A percentile compares a stretch with the other conserved stretches of the same genome.
phyloP scores from a whole-genome alignment of 1,284 basidiomycete species.

The Tilletia walkeri region DNA sequence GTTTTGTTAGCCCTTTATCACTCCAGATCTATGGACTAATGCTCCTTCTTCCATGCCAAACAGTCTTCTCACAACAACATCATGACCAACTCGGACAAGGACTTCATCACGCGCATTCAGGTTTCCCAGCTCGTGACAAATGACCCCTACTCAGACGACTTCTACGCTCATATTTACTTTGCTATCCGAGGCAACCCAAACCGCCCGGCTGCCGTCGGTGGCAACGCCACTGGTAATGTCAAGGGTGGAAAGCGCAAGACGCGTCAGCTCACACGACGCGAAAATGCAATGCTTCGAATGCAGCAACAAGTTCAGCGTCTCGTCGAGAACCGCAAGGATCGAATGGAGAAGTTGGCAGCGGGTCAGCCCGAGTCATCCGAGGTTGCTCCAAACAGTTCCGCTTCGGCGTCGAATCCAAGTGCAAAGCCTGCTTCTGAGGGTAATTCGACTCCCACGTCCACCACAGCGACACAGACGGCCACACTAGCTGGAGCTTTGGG shows the following conservation, averaged over 20 bases:
- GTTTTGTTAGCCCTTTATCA: background rate
- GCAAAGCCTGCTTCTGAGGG: background rate
- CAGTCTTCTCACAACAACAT: constrained; percentile 86
- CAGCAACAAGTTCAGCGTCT: constrained; percentile 95
- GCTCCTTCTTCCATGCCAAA: constrained; percentile 60
- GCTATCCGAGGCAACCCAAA: constrained; percentile 69
- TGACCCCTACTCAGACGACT: constrained; percentile 96
- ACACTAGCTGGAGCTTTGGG: constrained; percentile 89
- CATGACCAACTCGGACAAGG: constrained; percentile 98
- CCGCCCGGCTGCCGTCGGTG: constrained; percentile 20
- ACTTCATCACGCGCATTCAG: constrained; percentile 98
- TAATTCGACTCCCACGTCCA: background rate
- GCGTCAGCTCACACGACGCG: constrained; percentile 59
- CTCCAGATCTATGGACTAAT: background rate
- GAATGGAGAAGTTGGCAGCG: constrained; percentile 48
- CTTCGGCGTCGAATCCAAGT: too few species aligned
- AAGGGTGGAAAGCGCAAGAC: constrained; percentile 26
- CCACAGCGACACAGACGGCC: constrained; percentile 59
- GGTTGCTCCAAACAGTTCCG: too few species aligned
- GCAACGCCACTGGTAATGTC: constrained; percentile 12
- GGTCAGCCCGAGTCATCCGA: too few species aligned
- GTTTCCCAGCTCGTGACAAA: constrained; percentile 83
- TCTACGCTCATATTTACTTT: constrained; percentile 94
- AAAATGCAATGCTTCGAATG: constrained; percentile 95
- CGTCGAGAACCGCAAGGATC: constrained; percentile 82